Conservation (phyloP, 768 basidiomycete genomes). For the Mycena latifolia region DNA sequence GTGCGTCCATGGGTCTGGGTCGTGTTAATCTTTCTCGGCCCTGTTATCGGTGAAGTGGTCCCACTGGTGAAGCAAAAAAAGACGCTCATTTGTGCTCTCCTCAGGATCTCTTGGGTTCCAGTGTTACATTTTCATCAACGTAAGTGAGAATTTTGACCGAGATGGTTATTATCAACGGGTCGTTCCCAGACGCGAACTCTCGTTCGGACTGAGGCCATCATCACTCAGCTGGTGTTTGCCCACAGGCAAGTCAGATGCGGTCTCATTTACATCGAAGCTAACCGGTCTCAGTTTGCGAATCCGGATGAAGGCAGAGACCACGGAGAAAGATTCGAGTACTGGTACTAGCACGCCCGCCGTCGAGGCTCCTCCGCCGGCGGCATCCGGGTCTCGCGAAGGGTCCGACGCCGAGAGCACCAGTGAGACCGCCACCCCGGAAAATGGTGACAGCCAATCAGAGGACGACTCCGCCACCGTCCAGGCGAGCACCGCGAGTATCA, state of each 20-base stretch:
- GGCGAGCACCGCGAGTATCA: constrained; percentile 43
- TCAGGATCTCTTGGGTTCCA: constrained; percentile 58
- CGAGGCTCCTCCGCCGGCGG: not conserved
- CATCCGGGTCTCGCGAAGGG: not conserved
- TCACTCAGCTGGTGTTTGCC: constrained; percentile 58
- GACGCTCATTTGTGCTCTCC: not conserved
- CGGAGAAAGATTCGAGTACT: not conserved
- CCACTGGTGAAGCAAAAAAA: not conserved
- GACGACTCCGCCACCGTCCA: constrained; percentile 17
- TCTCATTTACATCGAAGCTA: not conserved
- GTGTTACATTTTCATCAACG: constrained; percentile 62
- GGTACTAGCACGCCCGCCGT: not conserved
- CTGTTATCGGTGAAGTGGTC: constrained; percentile 44
- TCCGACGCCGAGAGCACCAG: constrained; percentile 8
- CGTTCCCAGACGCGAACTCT: constrained; percentile 53
- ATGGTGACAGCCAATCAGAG: constrained; percentile 1
- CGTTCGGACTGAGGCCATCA: constrained; percentile 63
- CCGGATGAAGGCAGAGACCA: constrained; percentile 63
- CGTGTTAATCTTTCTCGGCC: constrained; percentile 60
- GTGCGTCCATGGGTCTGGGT: constrained; percentile 83
- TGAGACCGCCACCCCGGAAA: constrained; percentile 6
- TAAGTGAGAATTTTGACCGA: constrained; percentile 43
- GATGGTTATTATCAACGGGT: constrained; percentile 37
- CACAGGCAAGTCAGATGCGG: constrained; percentile 41
- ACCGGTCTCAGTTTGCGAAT: constrained; percentile 58